Base-by-base conservation (phyloP, 1,139 yeast genomes). In the Taphrina confusa region DNA sequence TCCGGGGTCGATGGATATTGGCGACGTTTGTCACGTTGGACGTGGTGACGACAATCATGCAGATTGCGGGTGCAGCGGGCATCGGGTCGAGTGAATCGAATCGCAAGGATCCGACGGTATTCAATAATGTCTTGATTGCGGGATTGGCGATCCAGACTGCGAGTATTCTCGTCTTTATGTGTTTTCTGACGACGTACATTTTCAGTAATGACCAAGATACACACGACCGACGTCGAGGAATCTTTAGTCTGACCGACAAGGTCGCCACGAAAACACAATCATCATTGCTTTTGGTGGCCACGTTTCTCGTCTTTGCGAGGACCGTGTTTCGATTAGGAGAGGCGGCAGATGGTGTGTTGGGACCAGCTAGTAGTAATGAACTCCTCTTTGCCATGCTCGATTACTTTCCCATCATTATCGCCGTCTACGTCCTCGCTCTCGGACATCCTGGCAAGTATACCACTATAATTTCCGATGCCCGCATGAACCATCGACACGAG, bases 401-500 rank as follows among this genome's bases (percentile, higher is more conserved):
- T 18, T 44, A 44, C 4, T 11, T 44, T 16, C 50, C 50, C 22
- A 25, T 44, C 50, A 44, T 44, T 11, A n/a, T 44, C 9, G 50
- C 50, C 11, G 50, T 44, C 33, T 14, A 27, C 14, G 9, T 44
- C 31, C 34, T 44, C 14, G 34, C 34, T 3, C 34, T 44, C 18
- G 34, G 34, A n/a, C 50, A 44, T 27, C 50, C 50, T 23, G 50
- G 50, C 20, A 28, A 44, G 18, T 44, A 44, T 23, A n/a, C n/a
- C n/a, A n/a, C n/a, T n/a, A 20, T 16, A 1, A 18, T n/a, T n/a
- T n/a, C n/a, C n/a, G n/a, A n/a, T n/a, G n/a, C n/a, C n/a, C n/a
- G n/a, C n/a, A n/a, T n/a, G n/a, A n/a, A n/a, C n/a, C n/a, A n/a
- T n/a, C n/a, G n/a, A n/a, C n/a, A n/a, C n/a, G n/a, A n/a, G n/a